These are phyloP conservation scores for Fusarium armeniacum DNA, from an alignment of 2,329 filamentous ascomycete genomes.

Conservation along the genomic window DNA sequence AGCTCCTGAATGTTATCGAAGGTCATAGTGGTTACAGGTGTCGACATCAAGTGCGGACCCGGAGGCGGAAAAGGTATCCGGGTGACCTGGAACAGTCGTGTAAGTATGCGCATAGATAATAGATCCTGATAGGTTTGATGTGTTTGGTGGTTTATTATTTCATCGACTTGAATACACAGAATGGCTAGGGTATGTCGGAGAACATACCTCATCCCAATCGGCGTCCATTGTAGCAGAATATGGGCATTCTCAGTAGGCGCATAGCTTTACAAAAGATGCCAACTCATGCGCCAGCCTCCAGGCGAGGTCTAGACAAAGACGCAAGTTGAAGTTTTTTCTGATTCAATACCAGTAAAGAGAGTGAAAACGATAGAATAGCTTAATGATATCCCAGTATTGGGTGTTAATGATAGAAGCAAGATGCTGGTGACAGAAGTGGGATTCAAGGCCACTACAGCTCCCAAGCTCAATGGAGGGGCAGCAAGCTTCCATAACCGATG, in stretches of 20 bases:
- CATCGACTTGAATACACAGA: background rate
- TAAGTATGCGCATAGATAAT: conserved; percentile 22
- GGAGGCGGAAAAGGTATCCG: conserved; percentile 86
- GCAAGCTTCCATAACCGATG: conserved; percentile 43
- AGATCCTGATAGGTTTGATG: background rate
- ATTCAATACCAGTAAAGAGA: background rate
- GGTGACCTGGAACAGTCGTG: conserved; percentile 70
- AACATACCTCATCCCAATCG: conserved; percentile 76
- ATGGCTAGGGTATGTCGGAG: background rate
- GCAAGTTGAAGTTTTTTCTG: background rate
- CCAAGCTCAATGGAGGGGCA: conserved; percentile 48
- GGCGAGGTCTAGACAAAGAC: conserved; percentile 17
- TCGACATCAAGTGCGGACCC: conserved; percentile 76
- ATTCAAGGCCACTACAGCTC: conserved; percentile 32
- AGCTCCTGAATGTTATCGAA: conserved; percentile 94
- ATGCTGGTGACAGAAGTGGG: conserved; percentile 34
- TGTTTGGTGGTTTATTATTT: background rate
- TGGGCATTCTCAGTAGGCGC: conserved; percentile 55
- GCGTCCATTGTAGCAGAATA: conserved; percentile 69
- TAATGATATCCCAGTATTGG: conserved; percentile 10
- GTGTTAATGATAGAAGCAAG: conserved; percentile 26
- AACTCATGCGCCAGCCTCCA: conserved; percentile 26
- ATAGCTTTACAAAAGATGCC: conserved; percentile 49
- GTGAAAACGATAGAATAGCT: background rate
- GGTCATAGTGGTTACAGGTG: conserved; percentile 81